Base-by-base conservation (phyloP, 495 filamentous ascomycete genomes). In the Trichoderma asperelloides region DNA sequence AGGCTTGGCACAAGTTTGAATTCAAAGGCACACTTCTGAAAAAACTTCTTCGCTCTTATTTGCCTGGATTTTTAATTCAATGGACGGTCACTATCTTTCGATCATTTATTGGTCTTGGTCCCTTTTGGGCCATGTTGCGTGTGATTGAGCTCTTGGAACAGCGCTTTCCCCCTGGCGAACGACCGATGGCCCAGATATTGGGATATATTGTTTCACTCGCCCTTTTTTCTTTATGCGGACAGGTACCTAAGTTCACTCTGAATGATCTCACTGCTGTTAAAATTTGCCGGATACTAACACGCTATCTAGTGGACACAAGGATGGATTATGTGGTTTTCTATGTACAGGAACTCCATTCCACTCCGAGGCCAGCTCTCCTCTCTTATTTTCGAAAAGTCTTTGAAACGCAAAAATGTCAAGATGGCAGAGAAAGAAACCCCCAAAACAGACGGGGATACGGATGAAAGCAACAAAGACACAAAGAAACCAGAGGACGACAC, bases 401-500 rank as follows among this genome's bases (percentile, higher is more conserved):
- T 91, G 86, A 85, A 88, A 33, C 83, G 87, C 45, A 96, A 95
- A 70, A 90, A 96, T 74, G 85, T 90, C 30, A 94, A 91, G 71
- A 81, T 78, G 43, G 71, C 75, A 15, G 69, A 69, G 30, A 85
- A 81, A 67, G 66, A 73, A 11, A 81, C 30, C 72, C 69, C 47
- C 74, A 77, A 65, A 78, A 76, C 66, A 49, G 62, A 64, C 21
- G 41, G 68, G 15, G 70, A 70, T 33, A 68, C 63, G 65, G 70
- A 74, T 12, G 66, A 71, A 40, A 69, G 72, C 62, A 66, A 68
- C 37, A 49, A 74, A 5, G 73, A 79, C 4, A 16, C 64, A 25
- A 30, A 41, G 39, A 45, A 41, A 13, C 21, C 64, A 7, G 40
- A 45, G 78, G 70, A 89, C 87, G 68, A 55, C 4, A 67, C 39